phyloP scores from a whole-genome alignment of 257 asterid species.

The Datura wrightii region DNA sequence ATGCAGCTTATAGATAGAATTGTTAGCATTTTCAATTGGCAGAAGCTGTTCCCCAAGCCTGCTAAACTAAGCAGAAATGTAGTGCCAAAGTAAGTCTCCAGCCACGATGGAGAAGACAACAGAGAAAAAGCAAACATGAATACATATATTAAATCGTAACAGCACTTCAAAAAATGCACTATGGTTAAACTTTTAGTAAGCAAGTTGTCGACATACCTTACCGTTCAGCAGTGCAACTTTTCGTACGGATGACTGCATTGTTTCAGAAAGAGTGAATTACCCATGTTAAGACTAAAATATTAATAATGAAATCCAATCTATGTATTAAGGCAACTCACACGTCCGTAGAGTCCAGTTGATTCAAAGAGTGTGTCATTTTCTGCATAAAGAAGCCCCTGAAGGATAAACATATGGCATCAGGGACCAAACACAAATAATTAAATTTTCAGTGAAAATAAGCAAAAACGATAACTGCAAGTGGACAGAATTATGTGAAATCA shows the following conservation, averaged over 20 bases:
- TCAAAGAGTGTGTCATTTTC: conserved; percentile 81
- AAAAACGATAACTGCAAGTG: not conserved
- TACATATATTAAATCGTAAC: not conserved
- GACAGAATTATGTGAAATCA: not conserved
- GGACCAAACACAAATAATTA: not conserved
- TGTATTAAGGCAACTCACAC: conserved; percentile 47
- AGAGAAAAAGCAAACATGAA: not conserved
- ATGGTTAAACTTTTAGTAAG: not conserved
- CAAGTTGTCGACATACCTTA: conserved; percentile 55
- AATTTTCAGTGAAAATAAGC: not conserved
- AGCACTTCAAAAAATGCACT: not conserved
- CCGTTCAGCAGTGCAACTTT: conserved; percentile 81
- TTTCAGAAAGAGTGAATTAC: conserved; percentile 32
- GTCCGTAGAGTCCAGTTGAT: conserved; percentile 88
- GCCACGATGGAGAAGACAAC: not conserved
- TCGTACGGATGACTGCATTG: conserved; percentile 89
- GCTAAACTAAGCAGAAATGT: not conserved
- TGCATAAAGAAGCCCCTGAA: conserved; percentile 89
- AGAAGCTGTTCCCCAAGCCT: not conserved
- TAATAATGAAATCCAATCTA: not conserved
- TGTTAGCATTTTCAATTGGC: not conserved
- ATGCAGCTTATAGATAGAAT: conserved; percentile 5
- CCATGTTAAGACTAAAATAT: conserved; percentile 31
- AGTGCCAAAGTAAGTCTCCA: not conserved
- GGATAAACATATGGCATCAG: not conserved